Conservation (phyloP, 768 basidiomycete species). For the Megacollybia marginata region DNA sequence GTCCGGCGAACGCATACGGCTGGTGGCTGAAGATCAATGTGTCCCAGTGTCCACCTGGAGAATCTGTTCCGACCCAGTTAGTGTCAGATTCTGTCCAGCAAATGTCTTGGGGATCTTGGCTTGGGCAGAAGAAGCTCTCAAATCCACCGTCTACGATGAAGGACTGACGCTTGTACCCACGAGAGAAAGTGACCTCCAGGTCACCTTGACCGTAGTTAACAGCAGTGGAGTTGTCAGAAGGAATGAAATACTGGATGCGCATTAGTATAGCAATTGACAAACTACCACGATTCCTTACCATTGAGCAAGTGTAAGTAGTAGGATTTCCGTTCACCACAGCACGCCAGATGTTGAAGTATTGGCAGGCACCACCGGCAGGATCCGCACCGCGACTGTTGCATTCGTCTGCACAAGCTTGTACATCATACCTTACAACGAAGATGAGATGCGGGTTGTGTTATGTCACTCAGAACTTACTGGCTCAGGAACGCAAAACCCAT, state of each 20-base stretch:
- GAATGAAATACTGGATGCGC: constrained; percentile 32
- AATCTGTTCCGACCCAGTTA: constrained; percentile 35
- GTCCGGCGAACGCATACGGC: constrained; percentile 32
- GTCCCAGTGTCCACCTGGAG: constrained; percentile 28
- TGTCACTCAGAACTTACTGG: background rate
- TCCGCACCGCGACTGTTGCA: constrained; percentile 9
- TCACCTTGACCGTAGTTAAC: constrained; percentile 39
- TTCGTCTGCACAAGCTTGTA: constrained; percentile 6
- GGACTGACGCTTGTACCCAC: constrained; percentile 36
- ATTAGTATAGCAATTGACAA: background rate
- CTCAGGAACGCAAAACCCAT: background rate
- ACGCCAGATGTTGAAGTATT: constrained; percentile 50
- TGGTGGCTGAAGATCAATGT: constrained; percentile 37
- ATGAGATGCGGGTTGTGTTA: constrained; percentile 5
- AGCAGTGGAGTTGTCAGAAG: constrained; percentile 35
- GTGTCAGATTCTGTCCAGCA: constrained; percentile 30
- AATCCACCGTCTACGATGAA: constrained; percentile 35
- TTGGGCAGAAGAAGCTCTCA: constrained; percentile 26
- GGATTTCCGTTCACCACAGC: constrained; percentile 16
- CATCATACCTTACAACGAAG: constrained; percentile 9
- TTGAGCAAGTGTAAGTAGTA: constrained; percentile 11
- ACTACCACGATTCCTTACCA: constrained; percentile 1
- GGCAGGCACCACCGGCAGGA: constrained; percentile 33
- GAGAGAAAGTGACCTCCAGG: constrained; percentile 38
- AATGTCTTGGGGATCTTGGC: constrained; percentile 23